Base-by-base conservation (phyloP, 1,139 yeast genomes). In the Zhuliangozyma blackwelliae region DNA sequence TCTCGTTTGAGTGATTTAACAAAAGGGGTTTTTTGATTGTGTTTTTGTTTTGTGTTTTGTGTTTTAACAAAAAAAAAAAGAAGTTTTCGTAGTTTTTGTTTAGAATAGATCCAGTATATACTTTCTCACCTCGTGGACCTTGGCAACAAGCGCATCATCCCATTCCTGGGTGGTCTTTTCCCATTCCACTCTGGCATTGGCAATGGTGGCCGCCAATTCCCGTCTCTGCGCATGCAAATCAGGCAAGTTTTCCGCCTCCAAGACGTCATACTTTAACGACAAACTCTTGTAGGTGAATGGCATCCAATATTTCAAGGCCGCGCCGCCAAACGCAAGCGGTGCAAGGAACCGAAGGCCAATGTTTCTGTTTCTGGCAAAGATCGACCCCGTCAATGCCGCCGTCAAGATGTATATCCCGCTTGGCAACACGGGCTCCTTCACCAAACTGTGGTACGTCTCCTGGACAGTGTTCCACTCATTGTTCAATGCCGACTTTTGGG, bases 301-400 rank as follows among this genome's bases (percentile, higher is more conserved):
- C 71, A 65, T 65, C 44, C 52, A 63, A 43, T 59, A 61, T 13
- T 56, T 51, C 30, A 59, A 51, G 7, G 77, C 62, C 10, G 56
- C 68, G 10, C 67, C 54, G 11, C 81, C 83, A 47, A 77, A 66
- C 0, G 63, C 38, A 10, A 72, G 40, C 2, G 86, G 85, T 2
- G 76, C 57, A 2, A 69, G 31, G 44, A 77, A 74, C 45, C 86
- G 65, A 10, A 73, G 31, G 1, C 77, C 76, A 5, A 77, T 55
- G 2, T 69, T 51, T 45, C 73, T 64, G 42, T 63, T 69, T 44
- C 69, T 66, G 12, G 66, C 76, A 29, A 76, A 45, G 41, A 80
- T 74, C 4, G 83, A 75, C 9, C 84, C 82, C 1, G 77, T 53
- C 43, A 80, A 68, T 3, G 80, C 59, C 4, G 71, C 62, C 1